Evolutionary conservation across 176 grass and related monocot species (phyloP), one percentile per base, ranked within the genome.

Genomic region (Raddia distichophylla): DNA sequence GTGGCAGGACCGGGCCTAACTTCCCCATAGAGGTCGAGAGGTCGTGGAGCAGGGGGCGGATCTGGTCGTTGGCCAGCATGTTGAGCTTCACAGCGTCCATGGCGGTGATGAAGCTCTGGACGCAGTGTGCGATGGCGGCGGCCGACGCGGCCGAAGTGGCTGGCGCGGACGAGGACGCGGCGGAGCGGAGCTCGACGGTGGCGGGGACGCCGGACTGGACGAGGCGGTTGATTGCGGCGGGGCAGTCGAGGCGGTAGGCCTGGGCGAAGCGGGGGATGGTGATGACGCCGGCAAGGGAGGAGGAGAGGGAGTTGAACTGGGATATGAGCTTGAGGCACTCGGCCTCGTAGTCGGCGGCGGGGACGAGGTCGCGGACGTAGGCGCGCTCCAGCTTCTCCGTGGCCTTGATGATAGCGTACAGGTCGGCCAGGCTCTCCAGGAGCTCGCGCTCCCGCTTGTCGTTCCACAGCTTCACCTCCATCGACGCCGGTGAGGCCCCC

Each of bases 241-340:
- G 96, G 86, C 93, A 91, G 52, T 98, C 93, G 47, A 98, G 85
- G 86, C 91, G 91, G 85, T 95, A 95, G 44, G 91, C 96, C 58
- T 95, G 88, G 6, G 84, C 91, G 51, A 98, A 98, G 18, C 91
- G 86, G 5, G 91, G 93, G 82, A 98, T 76, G 58, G 93, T 88
- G 72, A 98, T 89, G 19, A 86, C 80, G 35, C 89, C 93, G 27
- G 85, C 83, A 50, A 98, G 89, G 62, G 96, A 93, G 63, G 92
- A 89, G 37, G 91, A 89, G 54, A 98, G 93, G 71, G 93, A 93
- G 59, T 93, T 94, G 76, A 95, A 95, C 84, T 98, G 96, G 16
- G 90, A 85, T 81, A 98, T 98, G 62, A 98, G 93, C 80, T 98
- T 95, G 84, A 95, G 84, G 90, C 96, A 98, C 86, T 98, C 95